These are phyloP conservation scores for Populus pruinosa DNA, from an alignment of 345 rosid species.

Conservation along the genomic window DNA sequence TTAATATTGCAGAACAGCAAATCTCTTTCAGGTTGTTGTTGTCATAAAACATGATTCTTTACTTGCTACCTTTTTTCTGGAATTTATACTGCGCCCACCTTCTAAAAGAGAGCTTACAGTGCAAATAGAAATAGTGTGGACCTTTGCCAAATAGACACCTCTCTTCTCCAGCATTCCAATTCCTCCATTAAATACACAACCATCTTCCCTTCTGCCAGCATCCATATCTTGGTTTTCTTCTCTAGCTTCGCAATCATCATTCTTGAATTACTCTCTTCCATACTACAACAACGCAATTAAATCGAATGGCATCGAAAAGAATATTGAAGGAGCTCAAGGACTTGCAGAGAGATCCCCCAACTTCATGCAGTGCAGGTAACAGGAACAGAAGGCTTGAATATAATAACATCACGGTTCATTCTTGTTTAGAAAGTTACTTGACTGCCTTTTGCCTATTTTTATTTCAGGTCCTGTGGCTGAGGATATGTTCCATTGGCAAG, in stretches of 20 bases:
- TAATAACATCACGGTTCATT: neutral
- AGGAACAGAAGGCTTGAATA: neutral
- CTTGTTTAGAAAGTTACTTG: neutral
- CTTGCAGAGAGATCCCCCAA: conserved; percentile 68
- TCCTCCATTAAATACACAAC: conserved; percentile 31
- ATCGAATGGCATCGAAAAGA: conserved; percentile 54
- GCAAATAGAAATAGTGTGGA: conserved; percentile 23
- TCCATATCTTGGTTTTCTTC: conserved; percentile 4
- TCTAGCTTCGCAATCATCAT: neutral
- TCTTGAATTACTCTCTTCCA: neutral
- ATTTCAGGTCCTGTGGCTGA: conserved; percentile 54
- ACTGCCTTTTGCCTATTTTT: neutral
- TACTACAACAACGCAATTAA: neutral
- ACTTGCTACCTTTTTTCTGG: conserved; percentile 23
- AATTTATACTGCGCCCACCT: conserved; percentile 48
- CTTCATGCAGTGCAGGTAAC: conserved; percentile 71
- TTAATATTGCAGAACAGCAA: neutral
- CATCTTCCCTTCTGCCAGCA: conserved; percentile 7
- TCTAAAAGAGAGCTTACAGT: conserved; percentile 3
- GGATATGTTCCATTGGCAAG: conserved; percentile 77
- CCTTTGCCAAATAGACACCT: conserved; percentile 12
- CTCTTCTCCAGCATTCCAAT: conserved; percentile 10
- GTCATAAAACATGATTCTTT: conserved; percentile 6
- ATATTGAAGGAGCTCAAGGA: conserved; percentile 64
- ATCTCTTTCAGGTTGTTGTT: neutral